Base-by-base conservation (phyloP, 345 rosid genomes). In the Sonneratia caseolaris region DNA sequence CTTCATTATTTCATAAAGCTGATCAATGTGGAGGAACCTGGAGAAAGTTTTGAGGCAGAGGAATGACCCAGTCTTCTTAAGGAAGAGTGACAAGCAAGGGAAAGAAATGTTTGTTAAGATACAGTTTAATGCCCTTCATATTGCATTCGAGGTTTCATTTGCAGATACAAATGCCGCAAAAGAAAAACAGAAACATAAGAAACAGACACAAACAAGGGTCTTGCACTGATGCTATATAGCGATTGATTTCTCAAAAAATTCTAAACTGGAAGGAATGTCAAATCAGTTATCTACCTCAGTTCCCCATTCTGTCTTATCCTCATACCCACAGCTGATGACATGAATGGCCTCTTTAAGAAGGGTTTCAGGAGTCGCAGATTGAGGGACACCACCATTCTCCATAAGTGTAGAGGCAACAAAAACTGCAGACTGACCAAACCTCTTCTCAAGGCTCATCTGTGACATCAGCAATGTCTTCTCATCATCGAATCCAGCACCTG, bases 371-470 rank as follows among this genome's bases (percentile, higher is more conserved):
- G 88, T 88, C 75, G 90, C 93, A 68, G 97, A 86, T 64, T 86
- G 86, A 75, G 98, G 97, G 74, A 91, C 89, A 45, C 97, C 98
- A 0, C 97, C 97, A 79, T 89, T 91, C 82, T 93, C 98, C 98
- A 91, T 93, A 15, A 89, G 84, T 22, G 97, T 89, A 11, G 98
- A 93, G 72, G 91, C 97, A 81, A 93, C 90, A 73, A 93, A 91
- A 79, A 89, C 97, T 72, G 89, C 84, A 72, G 98, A 93, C 73
- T 89, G 96, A 67, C 98, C 96, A 76, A 93, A 93, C 49, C 96
- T 86, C 76, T 91, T 86, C 84, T 91, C 98, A 72, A 93, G 82
- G 83, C 90, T 93, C 97, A 81, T 89, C 83, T 91, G 97, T 2
- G 98, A 91, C 97, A 93, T 91, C 69, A 91, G 80, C 22, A 87